Base-by-base conservation (phyloP, 2,329 filamentous ascomycete species). In the Verticillium longisporum region DNA sequence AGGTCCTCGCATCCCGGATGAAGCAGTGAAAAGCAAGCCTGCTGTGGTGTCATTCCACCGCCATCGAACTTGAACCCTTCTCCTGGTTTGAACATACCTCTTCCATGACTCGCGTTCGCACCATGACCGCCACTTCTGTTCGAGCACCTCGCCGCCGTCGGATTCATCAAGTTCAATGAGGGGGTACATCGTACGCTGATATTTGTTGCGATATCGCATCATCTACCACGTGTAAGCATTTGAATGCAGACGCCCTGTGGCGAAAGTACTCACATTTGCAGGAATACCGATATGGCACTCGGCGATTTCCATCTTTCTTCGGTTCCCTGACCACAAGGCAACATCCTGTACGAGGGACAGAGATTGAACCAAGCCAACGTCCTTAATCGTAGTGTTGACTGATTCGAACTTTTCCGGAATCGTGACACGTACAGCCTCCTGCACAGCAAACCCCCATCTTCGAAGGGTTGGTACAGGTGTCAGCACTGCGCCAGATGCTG, bases 121-220 rank as follows among this genome's bases (percentile, higher is more conserved):
- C 88, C 88, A 91, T 31, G 74, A 72, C 60, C 74, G 78, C 88
- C 88, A 91, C 66, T 90, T 90, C 3, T 77, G 73, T 61, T 89
- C 81, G 0, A 92, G 73, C 2, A 74, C 74, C 18, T 83, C 71
- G 1, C 83, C 84, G 26, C 83, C 75, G 60, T 90, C 87, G 1
- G 80, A 78, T 0, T 78, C 68, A n/a, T 74, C 69, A 1, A 85
- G 80, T 0, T 75, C 69, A 14, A 88, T 78, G 2, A 75, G 70
- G 1, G 80, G 77, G 68, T 85, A 87, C 2, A 76, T 76, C 14
- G 80, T 81, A 26, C 81, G 76, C 61, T 84, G 80, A 67, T 89
- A 88, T 58, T 83, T 80, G 21, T 84, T 81, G n/a, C 77, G 75
- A 64, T 81, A 81, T 32, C 81, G 75, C 75, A 83, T 81, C 78